These are phyloP conservation scores for Tarenaya hassleriana DNA, from an alignment of 345 rosid species.

Conservation along the genomic window DNA sequence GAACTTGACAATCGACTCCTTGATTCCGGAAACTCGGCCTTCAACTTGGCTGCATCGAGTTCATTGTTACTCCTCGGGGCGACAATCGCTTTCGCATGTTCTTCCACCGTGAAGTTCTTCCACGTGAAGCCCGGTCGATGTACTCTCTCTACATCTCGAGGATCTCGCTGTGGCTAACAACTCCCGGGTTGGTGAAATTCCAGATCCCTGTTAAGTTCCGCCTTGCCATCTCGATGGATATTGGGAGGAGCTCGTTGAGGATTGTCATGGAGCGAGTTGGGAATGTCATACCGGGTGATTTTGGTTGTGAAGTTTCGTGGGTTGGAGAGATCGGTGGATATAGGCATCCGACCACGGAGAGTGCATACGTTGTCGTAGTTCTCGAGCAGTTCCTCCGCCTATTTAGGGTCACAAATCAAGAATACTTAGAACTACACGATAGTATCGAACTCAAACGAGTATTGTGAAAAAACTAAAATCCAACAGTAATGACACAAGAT, in stretches of 20 bases:
- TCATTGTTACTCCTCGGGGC: constrained; percentile 97
- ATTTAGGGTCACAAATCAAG: constrained; percentile 5
- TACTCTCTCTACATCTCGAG: constrained; percentile 70
- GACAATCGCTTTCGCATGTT: constrained; percentile 79
- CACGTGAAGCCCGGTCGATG: constrained; percentile 64
- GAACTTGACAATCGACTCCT: constrained; percentile 68
- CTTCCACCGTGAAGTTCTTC: constrained; percentile 85
- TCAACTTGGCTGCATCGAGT: constrained; percentile 70
- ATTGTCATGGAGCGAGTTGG: constrained; percentile 92
- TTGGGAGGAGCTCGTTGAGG: constrained; percentile 78
- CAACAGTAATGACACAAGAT: neutral
- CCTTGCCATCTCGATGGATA: constrained; percentile 93
- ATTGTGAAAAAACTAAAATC: neutral
- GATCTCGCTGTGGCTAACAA: constrained; percentile 89
- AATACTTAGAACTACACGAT: no score
- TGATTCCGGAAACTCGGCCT: constrained; percentile 79
- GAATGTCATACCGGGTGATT: constrained; percentile 73
- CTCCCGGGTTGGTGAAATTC: constrained; percentile 86
- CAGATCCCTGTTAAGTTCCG: constrained; percentile 89
- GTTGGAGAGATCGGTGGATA: constrained; percentile 69
- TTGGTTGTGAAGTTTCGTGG: constrained; percentile 88
- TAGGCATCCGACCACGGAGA: constrained; percentile 87
- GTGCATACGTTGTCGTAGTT: constrained; percentile 86
- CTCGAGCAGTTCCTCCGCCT: constrained; percentile 82
- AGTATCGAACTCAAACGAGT: constrained; percentile 4